A percentile compares a stretch with the other conserved stretches of the same genome.
Conservation (phyloP, 805 yeast genomes). For the Candida schatavii region DNA sequence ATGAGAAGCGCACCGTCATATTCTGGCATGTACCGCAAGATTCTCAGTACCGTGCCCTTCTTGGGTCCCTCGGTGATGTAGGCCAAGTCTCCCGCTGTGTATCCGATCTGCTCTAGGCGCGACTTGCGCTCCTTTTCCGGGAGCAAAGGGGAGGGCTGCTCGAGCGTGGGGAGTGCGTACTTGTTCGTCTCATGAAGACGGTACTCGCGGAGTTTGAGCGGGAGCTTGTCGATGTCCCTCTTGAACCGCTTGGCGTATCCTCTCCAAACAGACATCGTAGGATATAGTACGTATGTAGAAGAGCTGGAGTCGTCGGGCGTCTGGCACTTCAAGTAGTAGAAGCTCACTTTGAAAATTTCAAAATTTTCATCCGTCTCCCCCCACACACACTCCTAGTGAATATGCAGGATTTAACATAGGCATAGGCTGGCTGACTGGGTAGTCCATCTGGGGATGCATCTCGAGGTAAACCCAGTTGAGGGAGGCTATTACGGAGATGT, state of each 20-base stretch:
- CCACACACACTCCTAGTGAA: too few species aligned
- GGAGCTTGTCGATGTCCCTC: conserved; percentile 32
- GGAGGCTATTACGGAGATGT: too few species aligned
- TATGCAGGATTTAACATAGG: too few species aligned
- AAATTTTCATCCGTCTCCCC: too few species aligned
- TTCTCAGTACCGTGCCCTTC: conserved; percentile 71
- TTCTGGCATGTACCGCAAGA: conserved; percentile 56
- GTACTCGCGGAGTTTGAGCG: conserved; percentile 28
- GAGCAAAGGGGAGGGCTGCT: conserved; percentile 12
- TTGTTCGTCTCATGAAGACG: conserved; percentile 18
- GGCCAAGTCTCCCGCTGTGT: conserved; percentile 74
- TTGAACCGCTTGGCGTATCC: conserved; percentile 34
- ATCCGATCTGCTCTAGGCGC: conserved; percentile 54
- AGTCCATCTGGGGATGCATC: too few species aligned
- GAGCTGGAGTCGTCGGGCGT: too few species aligned
- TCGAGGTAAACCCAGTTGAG: too few species aligned
- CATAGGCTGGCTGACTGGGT: too few species aligned
- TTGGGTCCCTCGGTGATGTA: conserved; percentile 66
- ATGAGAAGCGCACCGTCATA: conserved; percentile 66
- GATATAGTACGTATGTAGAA: too few species aligned
- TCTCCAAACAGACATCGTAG: conserved; percentile 23
- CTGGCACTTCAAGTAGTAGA: too few species aligned
- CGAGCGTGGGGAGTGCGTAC: conserved; percentile 36
- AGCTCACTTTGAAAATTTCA: too few species aligned
- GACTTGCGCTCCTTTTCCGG: conserved; percentile 29